Evolutionary conservation across 306 rosid species (phyloP).

Genomic region (Abrus pulchellus): DNA sequence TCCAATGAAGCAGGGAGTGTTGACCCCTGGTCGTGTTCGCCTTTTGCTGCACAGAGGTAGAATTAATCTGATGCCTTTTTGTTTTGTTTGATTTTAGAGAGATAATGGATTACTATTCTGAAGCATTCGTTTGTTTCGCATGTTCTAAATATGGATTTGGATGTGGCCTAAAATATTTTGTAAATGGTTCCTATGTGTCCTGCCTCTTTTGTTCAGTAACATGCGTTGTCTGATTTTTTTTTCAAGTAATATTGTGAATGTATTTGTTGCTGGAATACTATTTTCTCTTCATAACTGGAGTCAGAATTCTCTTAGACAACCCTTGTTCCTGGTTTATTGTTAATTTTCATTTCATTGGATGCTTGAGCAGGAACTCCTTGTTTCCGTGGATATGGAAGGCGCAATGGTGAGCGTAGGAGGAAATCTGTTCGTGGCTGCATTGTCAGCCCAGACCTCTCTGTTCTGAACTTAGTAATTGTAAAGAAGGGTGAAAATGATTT

Average conservation of each 20-base stretch:
- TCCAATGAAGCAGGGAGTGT: constrained; percentile 58
- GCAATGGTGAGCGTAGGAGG: constrained; percentile 55
- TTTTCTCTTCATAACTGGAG: not conserved
- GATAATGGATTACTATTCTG: not conserved
- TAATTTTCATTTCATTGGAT: constrained; percentile 6
- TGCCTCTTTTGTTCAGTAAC: not conserved
- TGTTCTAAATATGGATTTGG: not conserved
- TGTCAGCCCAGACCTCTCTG: constrained; percentile 58
- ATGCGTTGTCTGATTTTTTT: not conserved
- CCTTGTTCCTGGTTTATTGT: not conserved
- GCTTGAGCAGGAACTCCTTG: not conserved
- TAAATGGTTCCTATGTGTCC: not conserved
- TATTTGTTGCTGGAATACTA: not conserved
- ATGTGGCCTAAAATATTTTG: not conserved
- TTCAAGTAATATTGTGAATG: not conserved
- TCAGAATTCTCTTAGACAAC: not conserved
- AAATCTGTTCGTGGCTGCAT: constrained; percentile 60
- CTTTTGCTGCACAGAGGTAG: constrained; percentile 54
- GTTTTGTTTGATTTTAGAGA: not conserved
- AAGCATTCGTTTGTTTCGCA: not conserved
- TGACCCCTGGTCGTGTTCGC: constrained; percentile 58
- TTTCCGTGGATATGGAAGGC: constrained; percentile 55
- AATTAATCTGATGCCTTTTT: not conserved
- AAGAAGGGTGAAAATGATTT: too few relatives aligned
- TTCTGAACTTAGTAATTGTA: not conserved